phyloP scores from a whole-genome alignment of 805 yeast species.

The Saccharomycopsis oosterbeekiorum region DNA sequence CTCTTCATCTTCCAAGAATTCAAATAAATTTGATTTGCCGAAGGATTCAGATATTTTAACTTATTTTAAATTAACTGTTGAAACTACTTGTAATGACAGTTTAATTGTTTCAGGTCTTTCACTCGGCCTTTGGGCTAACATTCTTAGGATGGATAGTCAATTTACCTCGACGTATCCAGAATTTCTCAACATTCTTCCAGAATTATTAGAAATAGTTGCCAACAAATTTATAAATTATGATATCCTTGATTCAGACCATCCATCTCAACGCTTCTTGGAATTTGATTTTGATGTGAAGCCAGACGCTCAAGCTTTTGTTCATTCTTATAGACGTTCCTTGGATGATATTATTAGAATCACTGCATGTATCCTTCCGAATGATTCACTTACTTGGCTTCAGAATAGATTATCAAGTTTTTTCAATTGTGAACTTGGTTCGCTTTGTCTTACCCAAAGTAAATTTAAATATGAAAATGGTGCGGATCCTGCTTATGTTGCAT shows the following conservation, averaged over 20 bases:
- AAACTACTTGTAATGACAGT: slow-evolving; percentile 76
- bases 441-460: slow-evolving; percentile 45
- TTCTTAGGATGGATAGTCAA: slow-evolving; percentile 65
- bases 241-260: slow-evolving; percentile 53
- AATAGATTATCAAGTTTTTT: slow-evolving; percentile 63
- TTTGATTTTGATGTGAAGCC: slow-evolving; percentile 82
- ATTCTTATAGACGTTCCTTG: slow-evolving; percentile 70
- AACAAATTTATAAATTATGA: slow-evolving; percentile 68
- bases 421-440: slow-evolving; percentile 55
- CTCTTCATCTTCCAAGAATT: slow-evolving; percentile 25
- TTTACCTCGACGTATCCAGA: slow-evolving; percentile 28
- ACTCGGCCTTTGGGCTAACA: slow-evolving; percentile 88
- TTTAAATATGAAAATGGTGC: slow-evolving; percentile 47
- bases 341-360: slow-evolving; percentile 87
- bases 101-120: slow-evolving; percentile 86
- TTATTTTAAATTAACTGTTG: slow-evolving; percentile 65
- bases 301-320: slow-evolving; percentile 66
- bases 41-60: slow-evolving; percentile 51
- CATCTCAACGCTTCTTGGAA: slow-evolving; percentile 58
- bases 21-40: slow-evolving; percentile 27
- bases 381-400: slow-evolving; percentile 75
- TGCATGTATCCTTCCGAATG: slow-evolving; percentile 77
- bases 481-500: slow-evolving; percentile 61
- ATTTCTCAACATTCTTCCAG: slow-evolving; percentile 40
- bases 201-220: slow-evolving; percentile 65